Base-by-base conservation (phyloP, 208 protist species). In the Vickermania ingenoplastis region DNA sequence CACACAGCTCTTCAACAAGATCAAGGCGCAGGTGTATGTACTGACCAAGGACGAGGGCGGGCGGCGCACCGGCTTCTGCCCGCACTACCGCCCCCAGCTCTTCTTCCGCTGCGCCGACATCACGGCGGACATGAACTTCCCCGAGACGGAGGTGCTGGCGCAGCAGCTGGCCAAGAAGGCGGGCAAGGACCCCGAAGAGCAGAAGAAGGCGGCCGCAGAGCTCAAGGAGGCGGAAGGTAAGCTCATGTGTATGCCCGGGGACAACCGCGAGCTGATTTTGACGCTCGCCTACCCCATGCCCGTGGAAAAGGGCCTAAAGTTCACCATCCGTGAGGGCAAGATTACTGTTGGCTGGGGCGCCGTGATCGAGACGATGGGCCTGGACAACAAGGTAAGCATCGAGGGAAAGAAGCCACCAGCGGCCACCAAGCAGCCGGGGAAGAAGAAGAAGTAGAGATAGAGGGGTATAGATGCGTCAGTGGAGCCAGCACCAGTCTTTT, bases 21-120 rank as follows among this genome's bases (percentile, higher is more conserved):
- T 99, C 61, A 77, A 92, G 61, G 96, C 96, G 48, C 86, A 99
- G 83, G 83, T 99, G 17, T 99, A 99, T 79, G 88, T 99, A 23
- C 86, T 99, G 36, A 99, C 92, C 36, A 97, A 98, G 77, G 97
- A 98, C 26, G 98, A 99, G 79, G 98, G 98, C 57, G 98, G 98
- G 27, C 91, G 98, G 61, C 97, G 98, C 89, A 99, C 97, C 13
- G 95, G 97, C 57, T 99, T 99, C 75, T 89, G 89, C 67, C 89
- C 84, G 4, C 91, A 97, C 84, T 99, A 99, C 88, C 79, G 86
- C 60, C 97, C 97, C 23, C 96, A 99, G 79, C 92, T 99, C 63
- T 99, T 98, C 84, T 97, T 99, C 78, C 92, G 96, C 73, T 99
- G 97, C 25, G 92, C 96, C 11, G 97, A 99, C 69, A 84, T 99